These are phyloP conservation scores for Rhizopus microsporus DNA, from an alignment of 371 early-diverging fungal genomes.

Conservation along the genomic window DNA sequence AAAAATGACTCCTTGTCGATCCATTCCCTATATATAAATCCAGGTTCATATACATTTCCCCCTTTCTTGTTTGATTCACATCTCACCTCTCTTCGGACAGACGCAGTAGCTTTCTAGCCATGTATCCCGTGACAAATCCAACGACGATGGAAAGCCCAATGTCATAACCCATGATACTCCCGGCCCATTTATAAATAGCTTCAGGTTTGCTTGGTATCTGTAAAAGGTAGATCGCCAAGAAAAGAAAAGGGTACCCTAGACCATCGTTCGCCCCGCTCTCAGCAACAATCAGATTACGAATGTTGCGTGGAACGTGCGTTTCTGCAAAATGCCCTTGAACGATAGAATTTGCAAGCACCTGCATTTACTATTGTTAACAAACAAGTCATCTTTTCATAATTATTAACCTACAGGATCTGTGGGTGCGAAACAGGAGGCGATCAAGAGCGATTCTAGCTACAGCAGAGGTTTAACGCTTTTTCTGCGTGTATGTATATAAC, in stretches of 20 bases:
- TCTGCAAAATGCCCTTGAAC: conserved; percentile 95
- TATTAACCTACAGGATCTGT: conserved; percentile 45
- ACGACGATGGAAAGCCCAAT: conserved; percentile 71
- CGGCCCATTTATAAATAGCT: conserved; percentile 74
- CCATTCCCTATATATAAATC: conserved; percentile 6
- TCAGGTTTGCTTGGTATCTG: conserved; percentile 43
- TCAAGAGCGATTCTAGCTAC: conserved; percentile 44
- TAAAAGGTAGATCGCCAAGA: conserved; percentile 72
- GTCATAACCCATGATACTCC: conserved; percentile 71
- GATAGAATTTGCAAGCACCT: conserved; percentile 88
- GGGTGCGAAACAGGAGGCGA: conserved; percentile 48
- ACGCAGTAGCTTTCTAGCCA: conserved; percentile 69
- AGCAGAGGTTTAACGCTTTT: not conserved
- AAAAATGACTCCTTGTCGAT: conserved; percentile 92
- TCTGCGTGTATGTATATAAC: not conserved
- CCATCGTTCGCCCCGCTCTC: conserved; percentile 88
- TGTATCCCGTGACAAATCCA: conserved; percentile 77
- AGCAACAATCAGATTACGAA: conserved; percentile 82
- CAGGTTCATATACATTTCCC: not conserved
- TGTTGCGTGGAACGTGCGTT: conserved; percentile 75
- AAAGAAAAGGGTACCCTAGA: conserved; percentile 85
- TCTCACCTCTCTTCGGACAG: conserved; percentile 60
- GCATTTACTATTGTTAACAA: not conserved
- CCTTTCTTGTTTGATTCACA: not conserved
- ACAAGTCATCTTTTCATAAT: not conserved